Evolutionary conservation across 306 rosid genomes (phyloP).

Genomic region (Astragalus glycyphyllos): DNA sequence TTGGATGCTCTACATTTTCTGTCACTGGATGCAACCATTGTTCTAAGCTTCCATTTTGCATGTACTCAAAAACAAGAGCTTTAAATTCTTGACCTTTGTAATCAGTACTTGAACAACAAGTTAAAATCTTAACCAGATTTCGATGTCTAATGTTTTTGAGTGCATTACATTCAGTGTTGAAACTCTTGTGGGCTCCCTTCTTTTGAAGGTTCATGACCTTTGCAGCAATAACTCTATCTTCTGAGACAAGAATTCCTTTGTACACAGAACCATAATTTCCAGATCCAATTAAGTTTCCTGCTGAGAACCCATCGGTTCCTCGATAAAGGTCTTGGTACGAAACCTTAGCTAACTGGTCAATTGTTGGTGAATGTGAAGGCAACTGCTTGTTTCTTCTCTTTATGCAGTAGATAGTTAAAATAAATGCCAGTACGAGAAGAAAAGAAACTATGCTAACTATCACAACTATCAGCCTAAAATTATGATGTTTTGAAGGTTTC

Average conservation of each 20-base stretch:
- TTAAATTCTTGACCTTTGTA: conserved; percentile 38
- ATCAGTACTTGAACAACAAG: conserved; percentile 32
- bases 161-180: conserved; percentile 34
- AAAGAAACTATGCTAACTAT: neutral
- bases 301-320: conserved; percentile 24
- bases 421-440: neutral
- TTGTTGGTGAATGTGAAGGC: neutral
- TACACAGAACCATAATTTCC: conserved; percentile 21
- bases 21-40: conserved; percentile 13
- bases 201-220: conserved; percentile 38
- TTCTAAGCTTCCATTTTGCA: conserved; percentile 24
- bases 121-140: conserved; percentile 27
- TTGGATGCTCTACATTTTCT: neutral
- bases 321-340: conserved; percentile 30
- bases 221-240: conserved; percentile 28
- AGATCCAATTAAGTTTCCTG: conserved; percentile 23
- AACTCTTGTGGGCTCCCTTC: conserved; percentile 38
- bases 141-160: conserved; percentile 30
- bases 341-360: conserved; percentile 9
- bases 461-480: neutral
- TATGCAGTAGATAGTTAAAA: neutral
- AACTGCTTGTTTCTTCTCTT: neutral
- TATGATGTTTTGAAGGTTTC: neutral
- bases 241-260: conserved; percentile 3
- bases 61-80: conserved; percentile 39